A percentile compares a stretch with the other conserved stretches of the same genome.
Evolutionary conservation across 192 early-diverging fungal species (phyloP).

Genomic region (Podila epicladia): DNA sequence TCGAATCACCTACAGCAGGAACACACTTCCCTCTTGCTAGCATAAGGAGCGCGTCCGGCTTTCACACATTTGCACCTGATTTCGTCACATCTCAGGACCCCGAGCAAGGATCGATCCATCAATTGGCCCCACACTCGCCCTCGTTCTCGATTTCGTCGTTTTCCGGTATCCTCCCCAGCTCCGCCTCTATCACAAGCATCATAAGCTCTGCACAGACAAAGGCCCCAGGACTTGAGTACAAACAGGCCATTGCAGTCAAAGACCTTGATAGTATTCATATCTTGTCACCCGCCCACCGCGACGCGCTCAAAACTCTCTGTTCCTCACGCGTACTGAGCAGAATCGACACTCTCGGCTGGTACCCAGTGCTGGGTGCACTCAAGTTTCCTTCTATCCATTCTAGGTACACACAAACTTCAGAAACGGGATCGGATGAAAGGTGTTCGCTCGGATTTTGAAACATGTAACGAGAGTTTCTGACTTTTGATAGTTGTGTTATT

Average conservation of each 20-base stretch:
- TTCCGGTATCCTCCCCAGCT: conserved; percentile 33
- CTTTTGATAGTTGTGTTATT: not conserved
- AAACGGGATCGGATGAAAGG: too few species aligned
- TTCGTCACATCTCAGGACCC: conserved; percentile 8
- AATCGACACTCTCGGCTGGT: conserved; percentile 51
- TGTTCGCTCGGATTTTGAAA: not conserved
- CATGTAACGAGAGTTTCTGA: not conserved
- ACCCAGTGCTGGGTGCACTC: conserved; percentile 36
- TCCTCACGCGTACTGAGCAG: conserved; percentile 37
- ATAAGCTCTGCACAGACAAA: conserved; percentile 19
- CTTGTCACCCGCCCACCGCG: conserved; percentile 19
- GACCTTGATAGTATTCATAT: conserved; percentile 44
- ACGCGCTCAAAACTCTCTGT: conserved; percentile 41
- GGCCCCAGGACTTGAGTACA: conserved; percentile 31
- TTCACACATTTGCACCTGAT: conserved; percentile 34
- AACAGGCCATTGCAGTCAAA: conserved; percentile 29
- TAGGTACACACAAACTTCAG: conserved; percentile 4
- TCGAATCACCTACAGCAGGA: conserved; percentile 18
- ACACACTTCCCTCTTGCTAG: not conserved
- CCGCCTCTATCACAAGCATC: conserved; percentile 33
- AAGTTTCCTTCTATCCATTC: conserved; percentile 50
- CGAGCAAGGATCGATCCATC: conserved; percentile 7
- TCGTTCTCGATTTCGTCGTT: conserved; percentile 41
- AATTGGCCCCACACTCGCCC: conserved; percentile 22
- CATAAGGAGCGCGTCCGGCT: not conserved